Evolutionary conservation across 768 basidiomycete genomes (phyloP).

Genomic region (Hysterangium stoloniferum): DNA sequence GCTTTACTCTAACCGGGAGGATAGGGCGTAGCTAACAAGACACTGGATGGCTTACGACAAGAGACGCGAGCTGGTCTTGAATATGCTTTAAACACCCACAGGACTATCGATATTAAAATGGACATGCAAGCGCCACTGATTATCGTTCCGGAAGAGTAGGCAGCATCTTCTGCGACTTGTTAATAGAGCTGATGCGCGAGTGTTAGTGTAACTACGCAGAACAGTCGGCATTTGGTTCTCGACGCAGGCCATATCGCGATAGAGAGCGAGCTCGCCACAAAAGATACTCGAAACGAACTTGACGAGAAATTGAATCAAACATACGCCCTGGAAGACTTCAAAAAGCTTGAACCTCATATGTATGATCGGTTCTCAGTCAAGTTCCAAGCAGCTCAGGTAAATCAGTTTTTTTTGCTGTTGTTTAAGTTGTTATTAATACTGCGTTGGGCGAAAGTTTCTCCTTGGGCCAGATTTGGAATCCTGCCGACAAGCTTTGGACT

Average conservation of each 20-base stretch:
- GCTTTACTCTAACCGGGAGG: background rate
- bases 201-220: slow-evolving; percentile 64
- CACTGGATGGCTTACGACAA: slow-evolving; percentile 85
- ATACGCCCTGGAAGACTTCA: slow-evolving; percentile 84
- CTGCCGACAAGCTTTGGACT: slow-evolving; percentile 72
- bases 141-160: slow-evolving; percentile 89
- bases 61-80: slow-evolving; percentile 93
- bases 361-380: slow-evolving; percentile 85
- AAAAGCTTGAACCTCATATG: slow-evolving; percentile 83
- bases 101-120: slow-evolving; percentile 92
- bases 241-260: slow-evolving; percentile 97
- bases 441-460: slow-evolving; percentile 77
- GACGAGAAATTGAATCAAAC: slow-evolving; percentile 76
- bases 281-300: slow-evolving; percentile 68
- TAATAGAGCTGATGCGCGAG: slow-evolving; percentile 7
- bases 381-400: slow-evolving; percentile 84
- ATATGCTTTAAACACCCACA: slow-evolving; percentile 87
- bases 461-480: slow-evolving; percentile 77
- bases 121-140: slow-evolving; percentile 97
- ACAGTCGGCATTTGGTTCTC: slow-evolving; percentile 81
- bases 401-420: slow-evolving; percentile 8
- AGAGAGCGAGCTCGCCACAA: slow-evolving; percentile 82
- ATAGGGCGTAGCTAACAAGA: slow-evolving; percentile 86
- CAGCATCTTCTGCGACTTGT: background rate
- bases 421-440: slow-evolving; percentile 9